phyloP scores from a whole-genome alignment of 192 early-diverging fungal genomes.

The Powellomyces hirtus region DNA sequence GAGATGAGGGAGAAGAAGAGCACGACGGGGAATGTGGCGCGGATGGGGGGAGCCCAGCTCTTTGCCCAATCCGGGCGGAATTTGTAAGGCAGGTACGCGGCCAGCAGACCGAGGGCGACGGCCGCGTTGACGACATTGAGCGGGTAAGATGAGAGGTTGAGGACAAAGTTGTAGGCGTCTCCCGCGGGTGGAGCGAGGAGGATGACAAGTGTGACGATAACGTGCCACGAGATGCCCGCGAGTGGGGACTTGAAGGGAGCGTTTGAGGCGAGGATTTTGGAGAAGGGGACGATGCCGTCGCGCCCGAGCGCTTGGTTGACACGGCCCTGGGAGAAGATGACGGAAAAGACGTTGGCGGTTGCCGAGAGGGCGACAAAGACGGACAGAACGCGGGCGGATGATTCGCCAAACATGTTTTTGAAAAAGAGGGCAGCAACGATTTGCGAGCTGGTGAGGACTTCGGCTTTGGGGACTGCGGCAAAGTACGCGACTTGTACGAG shows the following conservation, averaged over 20 bases:
- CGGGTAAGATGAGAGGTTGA: slow-evolving; percentile 60
- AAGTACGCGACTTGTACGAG: slow-evolving; percentile 82
- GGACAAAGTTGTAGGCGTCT: slow-evolving; percentile 62
- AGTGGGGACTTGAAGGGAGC: slow-evolving; percentile 20
- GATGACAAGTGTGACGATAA: slow-evolving; percentile 19
- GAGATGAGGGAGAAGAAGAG: slow-evolving; percentile 42
- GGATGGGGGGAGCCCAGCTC: slow-evolving; percentile 46
- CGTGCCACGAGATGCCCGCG: slow-evolving; percentile 1
- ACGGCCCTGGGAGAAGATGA: slow-evolving; percentile 25
- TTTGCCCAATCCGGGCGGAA: slow-evolving; percentile 28
- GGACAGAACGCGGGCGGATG: slow-evolving; percentile 3
- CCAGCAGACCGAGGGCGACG: slow-evolving; percentile 51
- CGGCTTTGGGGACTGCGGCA: slow-evolving; percentile 67
- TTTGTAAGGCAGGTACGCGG: slow-evolving; percentile 35
- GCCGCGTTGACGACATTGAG: slow-evolving; percentile 62
- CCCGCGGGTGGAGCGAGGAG: slow-evolving; percentile 18
- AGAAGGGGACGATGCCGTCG: slow-evolving; percentile 23
- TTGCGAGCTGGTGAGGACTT: slow-evolving; percentile 63
- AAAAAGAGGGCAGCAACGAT: slow-evolving; percentile 62
- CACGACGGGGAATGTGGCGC: slow-evolving; percentile 39
- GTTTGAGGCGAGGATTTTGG: slow-evolving; percentile 4
- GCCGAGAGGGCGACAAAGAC: slow-evolving; percentile 31
- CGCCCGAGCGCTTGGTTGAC: slow-evolving; percentile 19
- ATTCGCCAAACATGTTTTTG: slow-evolving; percentile 50
- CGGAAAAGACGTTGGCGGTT: slow-evolving; percentile 11